Conservation (phyloP, 2,329 filamentous ascomycete species). For the Apiospora kogelbergensis region DNA sequence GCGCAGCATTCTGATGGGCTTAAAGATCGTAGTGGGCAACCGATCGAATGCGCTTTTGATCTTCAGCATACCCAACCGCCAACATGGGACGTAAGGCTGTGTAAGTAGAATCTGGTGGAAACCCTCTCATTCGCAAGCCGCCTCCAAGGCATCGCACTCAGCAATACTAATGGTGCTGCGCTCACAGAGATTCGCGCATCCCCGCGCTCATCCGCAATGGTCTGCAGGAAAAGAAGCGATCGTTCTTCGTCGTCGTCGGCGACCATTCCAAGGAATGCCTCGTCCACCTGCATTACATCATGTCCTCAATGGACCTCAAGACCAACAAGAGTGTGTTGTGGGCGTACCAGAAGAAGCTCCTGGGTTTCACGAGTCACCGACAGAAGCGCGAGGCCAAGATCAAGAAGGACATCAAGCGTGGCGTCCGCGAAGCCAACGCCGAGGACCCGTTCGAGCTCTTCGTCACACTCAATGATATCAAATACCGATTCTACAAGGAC, state of each 20-base stretch:
- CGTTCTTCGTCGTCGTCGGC: conserved; percentile 96
- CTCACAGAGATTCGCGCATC: conserved; percentile 77
- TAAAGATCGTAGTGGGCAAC: not conserved
- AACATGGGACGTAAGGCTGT: conserved; percentile 9
- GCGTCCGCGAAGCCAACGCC: conserved; percentile 85
- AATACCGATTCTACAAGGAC: conserved; percentile 99
- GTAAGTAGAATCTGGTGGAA: not conserved
- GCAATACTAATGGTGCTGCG: not conserved
- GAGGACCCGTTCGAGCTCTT: conserved; percentile 98
- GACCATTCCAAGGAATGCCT: conserved; percentile 96
- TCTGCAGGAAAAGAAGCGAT: conserved; percentile 92
- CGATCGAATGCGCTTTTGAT: not conserved
- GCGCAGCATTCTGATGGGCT: conserved; percentile 1
- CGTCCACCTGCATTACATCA: conserved; percentile 73
- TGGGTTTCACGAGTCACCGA: conserved; percentile 91
- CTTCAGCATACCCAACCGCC: conserved; percentile 7
- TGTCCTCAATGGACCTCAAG: conserved; percentile 86
- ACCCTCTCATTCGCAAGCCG: not conserved
- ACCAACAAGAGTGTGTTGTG: conserved; percentile 95
- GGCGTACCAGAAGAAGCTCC: conserved; percentile 97
- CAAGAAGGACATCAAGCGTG: conserved; percentile 96
- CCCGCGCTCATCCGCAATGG: conserved; percentile 89
- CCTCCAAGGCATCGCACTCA: not conserved
- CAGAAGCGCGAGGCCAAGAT: conserved; percentile 99
- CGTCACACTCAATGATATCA: conserved; percentile 92